Evolutionary conservation across 345 rosid species (phyloP).

Genomic region (Garcia nutans): DNA sequence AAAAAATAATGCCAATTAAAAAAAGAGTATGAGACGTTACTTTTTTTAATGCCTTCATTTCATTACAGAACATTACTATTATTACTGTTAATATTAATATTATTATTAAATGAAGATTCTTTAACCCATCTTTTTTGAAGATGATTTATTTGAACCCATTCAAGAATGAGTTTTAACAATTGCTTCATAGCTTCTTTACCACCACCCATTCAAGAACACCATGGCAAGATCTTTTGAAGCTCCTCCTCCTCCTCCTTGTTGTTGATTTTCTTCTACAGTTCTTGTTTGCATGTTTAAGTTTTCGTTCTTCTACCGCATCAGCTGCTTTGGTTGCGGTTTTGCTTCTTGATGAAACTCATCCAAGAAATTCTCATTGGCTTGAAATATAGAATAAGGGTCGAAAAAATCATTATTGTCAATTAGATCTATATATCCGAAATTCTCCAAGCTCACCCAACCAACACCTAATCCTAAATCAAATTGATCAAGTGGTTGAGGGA

Average conservation of each 20-base stretch:
- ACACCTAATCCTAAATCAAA: conserved; percentile 23
- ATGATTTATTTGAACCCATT: conserved; percentile 94
- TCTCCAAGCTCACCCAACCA: conserved; percentile 75
- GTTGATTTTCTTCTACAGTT: conserved; percentile 13
- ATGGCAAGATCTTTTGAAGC: conserved; percentile 64
- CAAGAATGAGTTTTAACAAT: conserved; percentile 84
- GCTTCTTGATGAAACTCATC: conserved; percentile 33
- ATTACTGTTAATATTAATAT: no score
- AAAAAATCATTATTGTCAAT: conserved; percentile 68
- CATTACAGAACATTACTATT: conserved; percentile 1
- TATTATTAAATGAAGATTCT: conserved; percentile 22
- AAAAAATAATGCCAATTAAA: no score
- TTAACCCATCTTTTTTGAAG: conserved; percentile 54
- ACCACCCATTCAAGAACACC: conserved; percentile 90
- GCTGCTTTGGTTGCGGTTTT: conserved; percentile 3
- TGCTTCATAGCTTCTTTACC: conserved; percentile 93
- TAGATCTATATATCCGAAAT: conserved; percentile 80
- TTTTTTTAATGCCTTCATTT: no score
- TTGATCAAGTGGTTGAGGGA: conserved; percentile 38
- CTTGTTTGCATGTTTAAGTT: conserved; percentile 4
- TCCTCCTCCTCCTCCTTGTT: conserved; percentile 9
- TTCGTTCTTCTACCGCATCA: conserved; percentile 5
- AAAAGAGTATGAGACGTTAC: no score
- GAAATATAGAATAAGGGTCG: conserved; percentile 67
- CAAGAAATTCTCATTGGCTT: conserved; percentile 34